Base-by-base conservation (phyloP, 129 eudicot genomes). In the Scalesia atractyloides region DNA sequence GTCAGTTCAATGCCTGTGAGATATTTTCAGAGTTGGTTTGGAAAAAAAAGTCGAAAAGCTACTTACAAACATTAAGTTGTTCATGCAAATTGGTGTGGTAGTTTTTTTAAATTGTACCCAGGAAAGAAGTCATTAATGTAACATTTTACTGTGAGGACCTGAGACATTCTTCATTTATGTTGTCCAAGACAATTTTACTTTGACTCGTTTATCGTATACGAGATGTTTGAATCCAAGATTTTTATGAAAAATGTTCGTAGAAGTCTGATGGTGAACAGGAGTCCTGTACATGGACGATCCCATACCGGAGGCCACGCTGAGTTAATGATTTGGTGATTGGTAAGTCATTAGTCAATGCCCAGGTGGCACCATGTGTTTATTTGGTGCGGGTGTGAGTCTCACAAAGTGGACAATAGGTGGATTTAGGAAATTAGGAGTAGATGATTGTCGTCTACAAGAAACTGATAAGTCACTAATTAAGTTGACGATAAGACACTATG, bases 111-210 rank as follows among this genome's bases (percentile, higher is more conserved):
- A n/a, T 34, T 64, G 48, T 63, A 15, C 48, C 22, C 39, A 7
- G 48, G 49, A 63, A n/a, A 10, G 64, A 14, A 30, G 49, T 2
- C 6, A 20, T 61, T 2, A 4, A 7, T 64, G 70, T 41, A 65
- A 65, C 52, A 9, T 65, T 53, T 60, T 13, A 24, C 26, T 60
- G 66, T 60, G 66, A 60, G 44, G 44, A 14, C 44, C 33, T 63
- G 17, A n/a, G 4, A 43, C 33, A 5, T 41, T 41, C 17, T 41
- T 43, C 34, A 3, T 63, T 41, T 65, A 65, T 65, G 18, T 16
- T 34, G 14, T 34, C 68, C 0, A 0, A 8, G 5, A 15, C 10
- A 60, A 0, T 33, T 60, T 24, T 24, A 26, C 17, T 60, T 13
- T 12, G 36, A 26, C 22, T 26, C 65, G 1, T 60, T 60, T 60